Evolutionary conservation across 2,329 filamentous ascomycete species (phyloP).

Genomic region (Alternaria burnsii): DNA sequence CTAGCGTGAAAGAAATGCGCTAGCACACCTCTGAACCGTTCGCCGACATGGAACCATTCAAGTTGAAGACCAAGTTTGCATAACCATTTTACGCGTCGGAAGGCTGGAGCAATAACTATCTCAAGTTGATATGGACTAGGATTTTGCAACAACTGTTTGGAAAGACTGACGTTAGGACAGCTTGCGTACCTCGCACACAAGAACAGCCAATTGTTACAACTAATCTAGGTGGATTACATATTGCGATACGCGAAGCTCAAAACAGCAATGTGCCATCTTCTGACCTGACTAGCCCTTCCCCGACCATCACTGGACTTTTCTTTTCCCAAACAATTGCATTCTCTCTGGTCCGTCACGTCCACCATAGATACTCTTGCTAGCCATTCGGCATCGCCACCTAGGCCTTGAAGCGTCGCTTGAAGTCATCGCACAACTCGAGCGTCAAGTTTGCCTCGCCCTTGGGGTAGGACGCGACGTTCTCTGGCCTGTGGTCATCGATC

Average conservation of each 20-base stretch:
- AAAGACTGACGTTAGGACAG: background rate
- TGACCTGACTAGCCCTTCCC: background rate
- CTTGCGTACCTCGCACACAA: background rate
- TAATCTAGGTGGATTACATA: background rate
- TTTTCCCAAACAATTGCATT: background rate
- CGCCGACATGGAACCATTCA: background rate
- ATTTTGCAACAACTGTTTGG: background rate
- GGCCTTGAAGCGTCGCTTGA: conserved; percentile 1
- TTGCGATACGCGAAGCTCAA: background rate
- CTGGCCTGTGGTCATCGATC: conserved; percentile 24
- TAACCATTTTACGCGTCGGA: background rate
- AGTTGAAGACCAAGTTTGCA: background rate
- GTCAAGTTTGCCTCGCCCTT: conserved; percentile 27
- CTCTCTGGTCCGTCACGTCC: background rate
- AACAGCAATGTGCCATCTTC: background rate
- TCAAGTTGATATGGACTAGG: background rate
- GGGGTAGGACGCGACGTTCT: conserved; percentile 16
- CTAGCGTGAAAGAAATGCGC: conserved; percentile 6
- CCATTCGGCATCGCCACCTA: background rate
- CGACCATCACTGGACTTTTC: background rate
- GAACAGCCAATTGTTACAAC: background rate
- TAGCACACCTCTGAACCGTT: background rate
- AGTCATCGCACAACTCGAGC: conserved; percentile 26
- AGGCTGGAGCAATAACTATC: background rate
- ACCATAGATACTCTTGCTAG: background rate